phyloP scores from a whole-genome alignment of 768 basidiomycete species.

The Russula olivacea region DNA sequence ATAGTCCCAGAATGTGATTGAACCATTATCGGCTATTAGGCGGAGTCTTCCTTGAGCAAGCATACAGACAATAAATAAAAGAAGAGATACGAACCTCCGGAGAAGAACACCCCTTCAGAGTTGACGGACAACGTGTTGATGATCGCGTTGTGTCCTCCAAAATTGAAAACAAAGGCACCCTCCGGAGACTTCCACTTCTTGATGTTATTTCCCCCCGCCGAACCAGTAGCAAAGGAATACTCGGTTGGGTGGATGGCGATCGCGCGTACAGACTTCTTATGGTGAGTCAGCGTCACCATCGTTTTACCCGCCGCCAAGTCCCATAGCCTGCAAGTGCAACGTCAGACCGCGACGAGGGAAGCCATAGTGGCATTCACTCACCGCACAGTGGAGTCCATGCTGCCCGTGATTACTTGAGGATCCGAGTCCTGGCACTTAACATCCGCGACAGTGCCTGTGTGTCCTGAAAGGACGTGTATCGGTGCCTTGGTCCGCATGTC shows the following conservation, averaged over 20 bases:
- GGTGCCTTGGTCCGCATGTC: conserved; percentile 98
- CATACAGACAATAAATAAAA: background rate
- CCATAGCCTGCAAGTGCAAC: conserved; percentile 60
- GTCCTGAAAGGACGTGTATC: conserved; percentile 88
- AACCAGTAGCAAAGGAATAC: conserved; percentile 92
- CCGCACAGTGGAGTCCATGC: conserved; percentile 97
- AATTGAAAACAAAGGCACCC: conserved; percentile 93
- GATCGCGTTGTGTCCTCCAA: conserved; percentile 93
- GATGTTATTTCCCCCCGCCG: conserved; percentile 98
- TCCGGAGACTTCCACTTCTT: conserved; percentile 99
- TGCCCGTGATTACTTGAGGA: conserved; percentile 96
- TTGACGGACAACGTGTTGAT: conserved; percentile 95
- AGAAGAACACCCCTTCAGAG: conserved; percentile 94
- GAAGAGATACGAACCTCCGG: conserved; percentile 61
- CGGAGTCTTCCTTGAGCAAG: background rate
- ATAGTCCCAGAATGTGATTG: conserved; percentile 92
- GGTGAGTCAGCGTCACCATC: conserved; percentile 95
- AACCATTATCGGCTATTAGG: conserved; percentile 80
- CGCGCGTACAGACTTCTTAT: conserved; percentile 96
- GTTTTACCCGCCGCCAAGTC: conserved; percentile 97
- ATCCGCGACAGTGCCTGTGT: conserved; percentile 92
- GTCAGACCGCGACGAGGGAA: conserved; percentile 10
- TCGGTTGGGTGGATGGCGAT: conserved; percentile 95
- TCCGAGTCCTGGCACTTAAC: conserved; percentile 97
- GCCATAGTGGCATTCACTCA: conserved; percentile 33